These are phyloP conservation scores for Sugiyamaella mastotermitis DNA, from an alignment of 805 yeast species.

Conservation along the genomic window DNA sequence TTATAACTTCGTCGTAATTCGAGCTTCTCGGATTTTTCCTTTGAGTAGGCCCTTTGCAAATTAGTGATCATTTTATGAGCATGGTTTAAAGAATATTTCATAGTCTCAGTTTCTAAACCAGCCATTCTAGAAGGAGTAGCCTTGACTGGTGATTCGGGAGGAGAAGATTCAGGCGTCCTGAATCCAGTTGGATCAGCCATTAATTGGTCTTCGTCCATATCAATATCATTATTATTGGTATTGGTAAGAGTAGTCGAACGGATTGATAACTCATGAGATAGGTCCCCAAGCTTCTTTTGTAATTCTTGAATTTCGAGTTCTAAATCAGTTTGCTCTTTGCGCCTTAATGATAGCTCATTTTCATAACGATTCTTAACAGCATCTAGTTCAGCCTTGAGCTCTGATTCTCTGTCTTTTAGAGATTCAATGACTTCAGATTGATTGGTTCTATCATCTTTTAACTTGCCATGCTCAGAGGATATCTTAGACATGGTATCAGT, in stretches of 20 bases:
- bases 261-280: constrained; percentile 18
- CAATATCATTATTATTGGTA: constrained; percentile 1
- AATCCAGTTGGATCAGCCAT: constrained; percentile 9
- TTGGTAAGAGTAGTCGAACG: constrained; percentile 4
- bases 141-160: constrained; percentile 23
- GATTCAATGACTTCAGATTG: constrained; percentile 27
- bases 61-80: constrained; percentile 60
- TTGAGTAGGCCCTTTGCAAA: constrained; percentile 46
- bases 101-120: constrained; percentile 57
- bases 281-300: constrained; percentile 15
- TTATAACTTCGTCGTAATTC: constrained; percentile 29
- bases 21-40: constrained; percentile 38
- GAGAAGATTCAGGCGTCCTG: constrained; percentile 12
- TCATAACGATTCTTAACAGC: constrained; percentile 20
- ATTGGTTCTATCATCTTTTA: constrained; percentile 16
- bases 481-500: constrained; percentile 22
- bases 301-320: constrained; percentile 22
- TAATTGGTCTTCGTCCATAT: constrained; percentile 11
- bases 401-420: constrained; percentile 24
- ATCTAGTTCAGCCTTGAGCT: constrained; percentile 23
- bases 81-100: constrained; percentile 56
- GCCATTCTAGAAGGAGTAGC: constrained; percentile 27
- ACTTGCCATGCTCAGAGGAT: constrained; percentile 21
- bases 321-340: constrained; percentile 21
- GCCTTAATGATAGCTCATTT: constrained; percentile 18